A percentile compares a stretch with the other conserved stretches of the same genome.
phyloP scores from a whole-genome alignment of 1,139 yeast genomes.

The Blastobotrys malaysiensis region DNA sequence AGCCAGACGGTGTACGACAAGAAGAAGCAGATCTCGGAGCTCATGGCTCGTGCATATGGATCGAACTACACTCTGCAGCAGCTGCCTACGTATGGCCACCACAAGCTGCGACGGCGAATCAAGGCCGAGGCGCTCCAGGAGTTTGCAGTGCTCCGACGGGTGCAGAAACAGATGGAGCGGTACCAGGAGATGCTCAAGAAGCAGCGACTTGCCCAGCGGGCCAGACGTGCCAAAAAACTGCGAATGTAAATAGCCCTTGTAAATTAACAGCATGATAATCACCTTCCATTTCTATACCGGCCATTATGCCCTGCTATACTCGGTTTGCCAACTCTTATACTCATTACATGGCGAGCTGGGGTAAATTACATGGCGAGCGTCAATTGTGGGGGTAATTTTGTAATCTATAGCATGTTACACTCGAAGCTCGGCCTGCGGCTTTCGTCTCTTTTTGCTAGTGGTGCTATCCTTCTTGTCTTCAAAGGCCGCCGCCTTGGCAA shows the following conservation, averaged over 20 bases:
- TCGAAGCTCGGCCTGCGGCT: slow-evolving; percentile 23
- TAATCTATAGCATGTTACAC: slow-evolving; percentile 12
- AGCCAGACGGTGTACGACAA: slow-evolving; percentile 9
- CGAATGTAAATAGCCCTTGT: not conserved
- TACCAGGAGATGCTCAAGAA: slow-evolving; percentile 12
- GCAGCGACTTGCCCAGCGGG: slow-evolving; percentile 7
- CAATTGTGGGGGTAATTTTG: not conserved
- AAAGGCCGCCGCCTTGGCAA: slow-evolving; percentile 22
- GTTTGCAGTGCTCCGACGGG: slow-evolving; percentile 13
- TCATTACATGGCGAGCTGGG: too few species aligned
- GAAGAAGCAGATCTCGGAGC: slow-evolving; percentile 4
- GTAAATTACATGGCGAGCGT: too few species aligned
- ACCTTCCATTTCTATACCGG: not conserved
- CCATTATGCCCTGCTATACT: too few species aligned
- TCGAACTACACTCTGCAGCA: slow-evolving; percentile 8
- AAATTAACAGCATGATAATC: not conserved
- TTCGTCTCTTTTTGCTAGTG: slow-evolving; percentile 22
- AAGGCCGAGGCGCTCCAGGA: slow-evolving; percentile 13
- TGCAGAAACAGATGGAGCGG: slow-evolving; percentile 14
- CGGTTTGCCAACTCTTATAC: too few species aligned
- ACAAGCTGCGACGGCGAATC: slow-evolving; percentile 10
- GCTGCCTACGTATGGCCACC: slow-evolving; percentile 12
- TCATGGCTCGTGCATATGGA: slow-evolving; percentile 11
- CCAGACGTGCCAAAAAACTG: not conserved
- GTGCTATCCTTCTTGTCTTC: slow-evolving; percentile 28